A percentile compares a stretch with the other conserved stretches of the same genome.
These are phyloP conservation scores for Metahyphopichia silvanorum DNA, from an alignment of 805 yeast genomes.

Conservation along the genomic window DNA sequence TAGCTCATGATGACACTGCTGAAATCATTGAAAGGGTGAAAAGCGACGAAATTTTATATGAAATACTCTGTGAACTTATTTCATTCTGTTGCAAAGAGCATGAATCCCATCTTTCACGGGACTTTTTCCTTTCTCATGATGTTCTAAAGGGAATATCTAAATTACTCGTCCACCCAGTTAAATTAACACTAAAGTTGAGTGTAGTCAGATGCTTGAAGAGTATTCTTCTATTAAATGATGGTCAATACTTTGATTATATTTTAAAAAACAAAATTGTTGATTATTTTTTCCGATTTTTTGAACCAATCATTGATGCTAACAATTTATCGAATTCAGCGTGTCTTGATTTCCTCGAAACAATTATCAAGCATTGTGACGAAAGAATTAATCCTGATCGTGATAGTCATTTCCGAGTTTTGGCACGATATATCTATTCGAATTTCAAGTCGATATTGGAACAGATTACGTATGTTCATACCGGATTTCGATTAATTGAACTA, in stretches of 20 bases:
- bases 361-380: constrained; percentile 21
- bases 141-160: constrained; percentile 54
- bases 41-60: constrained; percentile 43
- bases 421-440: constrained; percentile 25
- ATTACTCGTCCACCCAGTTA: constrained; percentile 41
- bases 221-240: constrained; percentile 61
- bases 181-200: constrained; percentile 57
- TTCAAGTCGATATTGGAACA: constrained; percentile 24
- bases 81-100: constrained; percentile 68
- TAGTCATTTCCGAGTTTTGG: constrained; percentile 26
- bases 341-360: constrained; percentile 59
- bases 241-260: constrained; percentile 53
- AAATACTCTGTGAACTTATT: constrained; percentile 67
- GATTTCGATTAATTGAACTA: constrained; percentile 15
- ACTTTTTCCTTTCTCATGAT: constrained; percentile 60
- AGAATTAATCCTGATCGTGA: constrained; percentile 8
- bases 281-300: constrained; percentile 47
- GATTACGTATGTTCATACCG: constrained; percentile 27
- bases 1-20: constrained; percentile 6
- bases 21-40: constrained; percentile 5
- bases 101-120: constrained; percentile 51
- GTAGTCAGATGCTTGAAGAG: constrained; percentile 68
- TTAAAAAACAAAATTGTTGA: constrained; percentile 52
- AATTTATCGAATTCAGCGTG: constrained; percentile 74
- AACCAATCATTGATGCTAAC: constrained; percentile 46